Conservation (phyloP, 441 rosid genomes). For the Pelargonium australe region DNA sequence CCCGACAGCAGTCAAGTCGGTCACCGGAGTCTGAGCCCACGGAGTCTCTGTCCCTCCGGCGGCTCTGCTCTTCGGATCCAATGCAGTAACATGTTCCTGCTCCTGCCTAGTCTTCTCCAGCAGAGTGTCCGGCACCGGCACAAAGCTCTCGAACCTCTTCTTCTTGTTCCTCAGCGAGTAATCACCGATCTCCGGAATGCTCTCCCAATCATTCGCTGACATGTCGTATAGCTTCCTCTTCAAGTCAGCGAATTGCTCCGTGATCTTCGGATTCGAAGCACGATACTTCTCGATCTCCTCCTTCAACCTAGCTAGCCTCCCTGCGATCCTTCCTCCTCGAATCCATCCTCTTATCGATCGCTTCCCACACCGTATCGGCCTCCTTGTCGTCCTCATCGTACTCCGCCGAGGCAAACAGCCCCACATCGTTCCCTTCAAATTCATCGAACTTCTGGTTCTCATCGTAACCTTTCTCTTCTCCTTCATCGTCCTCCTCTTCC, state of each 20-base stretch:
- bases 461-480: conserved; percentile 81
- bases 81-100: conserved; percentile 79
- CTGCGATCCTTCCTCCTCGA: conserved; percentile 77
- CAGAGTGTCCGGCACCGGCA: conserved; percentile 78
- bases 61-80: conserved; percentile 79
- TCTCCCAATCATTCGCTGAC: conserved; percentile 76
- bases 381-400: conserved; percentile 91
- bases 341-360: conserved; percentile 81
- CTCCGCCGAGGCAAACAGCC: conserved; percentile 84
- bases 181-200: conserved; percentile 88
- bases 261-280: conserved; percentile 83
- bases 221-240: conserved; percentile 70
- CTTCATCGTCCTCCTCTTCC: conserved; percentile 79
- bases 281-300: conserved; percentile 84
- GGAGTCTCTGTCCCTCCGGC: conserved; percentile 89
- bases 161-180: conserved; percentile 79
- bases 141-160: conserved; percentile 86
- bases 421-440: conserved; percentile 91
- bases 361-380: conserved; percentile 93
- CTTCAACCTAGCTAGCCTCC: conserved; percentile 80
- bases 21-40: conserved; percentile 77
- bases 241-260: conserved; percentile 89
- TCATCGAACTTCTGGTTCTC: conserved; percentile 96
- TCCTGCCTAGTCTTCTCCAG: conserved; percentile 94
- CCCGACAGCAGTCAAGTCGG: conserved; percentile 85